Evolutionary conservation across 805 yeast genomes (phyloP), one percentile per base, ranked within the genome.

Genomic region (Kazachstania martiniae): DNA sequence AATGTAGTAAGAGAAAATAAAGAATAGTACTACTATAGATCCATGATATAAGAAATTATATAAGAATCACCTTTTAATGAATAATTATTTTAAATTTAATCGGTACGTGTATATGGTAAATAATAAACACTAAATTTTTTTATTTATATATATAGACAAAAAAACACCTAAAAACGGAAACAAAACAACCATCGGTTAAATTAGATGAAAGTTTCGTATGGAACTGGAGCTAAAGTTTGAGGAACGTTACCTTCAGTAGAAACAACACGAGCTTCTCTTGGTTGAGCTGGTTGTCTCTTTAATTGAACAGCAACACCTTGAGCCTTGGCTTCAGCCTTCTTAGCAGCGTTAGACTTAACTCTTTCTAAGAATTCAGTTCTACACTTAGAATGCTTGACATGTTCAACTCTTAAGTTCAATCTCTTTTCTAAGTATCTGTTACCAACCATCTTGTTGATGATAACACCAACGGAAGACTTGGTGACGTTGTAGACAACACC

Each of bases 151-250:
- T 32, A 18, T 28, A 33, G 21, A 28, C 13, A 27, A 25, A 28
- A 16, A 27, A 25, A 21, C n/a, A n/a, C n/a, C n/a, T n/a, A n/a
- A 25, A 25, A 21, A 23, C 9, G 14, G 8, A 21, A 16, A 21
- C 21, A 30, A 18, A 30, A 18, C 30, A 29, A 21, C 29, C 34
- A 34, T 27, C 33, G 33, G 22, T 21, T 38, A 43, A 57, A 36
- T 81, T 86, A 91, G 73, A 91, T 91, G 82, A 79, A 89, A 65
- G 98, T 91, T 77, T 91, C 99, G 82, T 91, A 91, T 65, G 98
- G 81, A 73, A 85, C 87, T 70, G 99, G 97, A 64, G 95, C 91
- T 70, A 91, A 78, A 59, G 95, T 87, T 68, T 87, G 94, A 61
- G 97, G 95, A 58, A 74, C 70, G 72, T 79, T 77, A 61, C 75